A percentile compares a stretch with the other conserved stretches of the same genome.
These are phyloP conservation scores for Penicillium sp. DNA, from an alignment of 2,329 filamentous ascomycete genomes.

Conservation along the genomic window DNA sequence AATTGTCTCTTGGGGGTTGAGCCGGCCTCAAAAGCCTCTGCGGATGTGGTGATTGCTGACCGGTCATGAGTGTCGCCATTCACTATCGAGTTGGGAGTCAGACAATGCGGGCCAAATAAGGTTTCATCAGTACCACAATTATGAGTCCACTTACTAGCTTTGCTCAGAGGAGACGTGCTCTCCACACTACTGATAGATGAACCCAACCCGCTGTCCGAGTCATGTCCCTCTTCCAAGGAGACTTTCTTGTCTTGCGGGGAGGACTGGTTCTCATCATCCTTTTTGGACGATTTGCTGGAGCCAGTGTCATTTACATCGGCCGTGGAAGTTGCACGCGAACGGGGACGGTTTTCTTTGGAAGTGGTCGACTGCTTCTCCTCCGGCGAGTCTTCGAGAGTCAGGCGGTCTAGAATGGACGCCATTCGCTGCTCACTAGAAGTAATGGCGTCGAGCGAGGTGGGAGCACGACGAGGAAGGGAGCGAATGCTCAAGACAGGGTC, in stretches of 20 bases:
- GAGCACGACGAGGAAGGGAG: slow-evolving; percentile 65
- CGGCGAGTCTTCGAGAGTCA: slow-evolving; percentile 63
- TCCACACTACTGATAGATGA: slow-evolving; percentile 72
- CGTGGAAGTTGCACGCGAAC: slow-evolving; percentile 60
- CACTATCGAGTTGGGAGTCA: slow-evolving; percentile 26
- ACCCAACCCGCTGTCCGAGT: slow-evolving; percentile 86
- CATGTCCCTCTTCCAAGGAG: slow-evolving; percentile 49
- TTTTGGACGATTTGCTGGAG: slow-evolving; percentile 49
- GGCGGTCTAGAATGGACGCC: slow-evolving; percentile 66
- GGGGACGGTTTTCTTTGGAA: slow-evolving; percentile 62
- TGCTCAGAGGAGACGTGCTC: slow-evolving; percentile 52
- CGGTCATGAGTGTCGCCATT: slow-evolving; percentile 30
- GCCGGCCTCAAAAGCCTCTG: slow-evolving; percentile 52
- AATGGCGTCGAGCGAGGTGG: slow-evolving; percentile 71
- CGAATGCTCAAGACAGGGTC: slow-evolving; percentile 50
- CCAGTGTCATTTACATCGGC: slow-evolving; percentile 40
- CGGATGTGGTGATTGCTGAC: slow-evolving; percentile 67
- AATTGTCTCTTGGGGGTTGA: slow-evolving; percentile 63
- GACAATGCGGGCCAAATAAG: slow-evolving; percentile 15
- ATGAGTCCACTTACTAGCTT: slow-evolving; percentile 41
- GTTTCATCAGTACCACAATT: neutral
- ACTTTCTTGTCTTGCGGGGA: neutral
- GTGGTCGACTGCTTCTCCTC: slow-evolving; percentile 46
- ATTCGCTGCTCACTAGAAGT: slow-evolving; percentile 71
- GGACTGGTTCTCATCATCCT: slow-evolving; percentile 50